Base-by-base conservation (phyloP, 2,329 filamentous ascomycete species). In the Trichoderma brevicompactum region DNA sequence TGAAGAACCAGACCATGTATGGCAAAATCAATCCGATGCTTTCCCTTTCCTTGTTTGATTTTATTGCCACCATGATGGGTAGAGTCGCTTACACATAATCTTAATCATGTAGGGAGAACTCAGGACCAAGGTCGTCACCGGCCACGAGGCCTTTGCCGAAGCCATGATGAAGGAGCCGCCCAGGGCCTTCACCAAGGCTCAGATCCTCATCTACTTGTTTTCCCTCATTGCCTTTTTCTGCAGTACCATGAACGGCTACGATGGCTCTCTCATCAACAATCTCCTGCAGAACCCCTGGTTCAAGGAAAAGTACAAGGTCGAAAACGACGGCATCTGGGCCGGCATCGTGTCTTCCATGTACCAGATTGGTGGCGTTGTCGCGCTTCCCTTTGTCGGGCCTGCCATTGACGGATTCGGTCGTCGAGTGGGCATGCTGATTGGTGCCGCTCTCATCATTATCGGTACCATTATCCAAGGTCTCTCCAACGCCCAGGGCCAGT, bases 141-240 rank as follows among this genome's bases (percentile, higher is more conserved):
- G 69, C 19, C 60, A 69, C 49, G 66, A 68, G 17, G 69, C 68
- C 56, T 71, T 69, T 52, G 92, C 82, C 68, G 81, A 86, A 73
- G 85, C 85, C 28, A 78, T 82, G 74, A 71, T 84, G 69, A 81
- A 82, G 74, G 84, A 86, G 70, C 80, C 82, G 3, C 79, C 81
- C n/a, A 72, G 68, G 32, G 73, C 79, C 48, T 81, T 75, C 70
- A 78, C 77, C 40, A 72, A 67, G 34, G 67, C 73, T 36, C 79
- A 80, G 40, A 55, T 80, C 41, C 68, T 80, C 68, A 73, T 82
- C 66, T 82, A 82, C 68, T 67, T 67, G 64, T 79, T 79, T 69
- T 83, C 79, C 66, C 70, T 83, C 65, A 68, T 83, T 52, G 80
- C 80, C 52, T 83, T 82, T 71, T 79, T 82, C 71, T 82, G 80